Evolutionary conservation across 495 filamentous ascomycete species (phyloP), one percentile per base, ranked within the genome.

Genomic region (Penicillium angulare): DNA sequence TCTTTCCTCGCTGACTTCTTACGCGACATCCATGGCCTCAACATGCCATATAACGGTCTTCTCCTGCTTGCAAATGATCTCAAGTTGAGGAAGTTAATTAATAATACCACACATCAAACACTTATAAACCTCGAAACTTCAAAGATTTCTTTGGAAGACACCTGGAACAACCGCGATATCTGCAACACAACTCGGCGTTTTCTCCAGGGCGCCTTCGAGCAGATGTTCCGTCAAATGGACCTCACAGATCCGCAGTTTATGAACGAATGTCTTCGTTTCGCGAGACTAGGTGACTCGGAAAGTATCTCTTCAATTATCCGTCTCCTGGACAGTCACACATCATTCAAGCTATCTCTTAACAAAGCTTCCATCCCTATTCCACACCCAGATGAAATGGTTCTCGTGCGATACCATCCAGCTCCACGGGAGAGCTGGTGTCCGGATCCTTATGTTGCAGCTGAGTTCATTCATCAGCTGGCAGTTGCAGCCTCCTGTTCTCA

Each of bases 381-480:
- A 7, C 52, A 65, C 21, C 60, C 66, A 1, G 64, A 65, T 18
- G 63, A 69, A 8, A 67, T 53, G 20, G 63, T 55, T 15, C 53
- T 70, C 15, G 56, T 72, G 8, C 60, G 60, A 15, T 69, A 68
- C 49, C 60, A 71, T 34, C 56, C 59, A 4, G 53, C 44, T 10
- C 53, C 59, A 23, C 46, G 60, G 13, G 51, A 52, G 7, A 56
- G 55, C 24, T 26, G 41, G 7, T 53, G 43, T 26, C 69, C 72
- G 6, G 68, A 75, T 34, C 74, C 74, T 0, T 60, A 72, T 45
- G 60, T 47, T 15, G 66, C 64, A 2, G 62, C 74, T 1, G 61
- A 70, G 16, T 59, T 74, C 50, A 66, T 77, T 21, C 64, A 77
- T 33, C 49, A 67, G 9, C 49, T 77, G 17, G 74, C 74, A 2